These are phyloP conservation scores for Scheffersomyces titani DNA, from an alignment of 1,139 yeast genomes.

Conservation along the genomic window DNA sequence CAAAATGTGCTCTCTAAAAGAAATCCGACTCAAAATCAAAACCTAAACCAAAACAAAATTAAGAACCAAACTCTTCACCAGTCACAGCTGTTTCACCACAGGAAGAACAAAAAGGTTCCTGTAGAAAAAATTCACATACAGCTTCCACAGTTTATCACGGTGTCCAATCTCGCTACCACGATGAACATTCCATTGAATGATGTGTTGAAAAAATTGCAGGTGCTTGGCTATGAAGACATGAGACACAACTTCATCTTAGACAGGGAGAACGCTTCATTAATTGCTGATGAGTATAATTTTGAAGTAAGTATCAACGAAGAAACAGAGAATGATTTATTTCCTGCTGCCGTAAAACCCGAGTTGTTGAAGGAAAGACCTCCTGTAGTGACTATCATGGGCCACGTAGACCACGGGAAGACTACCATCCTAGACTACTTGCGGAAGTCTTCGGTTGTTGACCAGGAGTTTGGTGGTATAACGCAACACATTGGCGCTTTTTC, in stretches of 20 bases:
- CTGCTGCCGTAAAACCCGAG: slow-evolving; percentile 41
- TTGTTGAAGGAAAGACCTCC: slow-evolving; percentile 76
- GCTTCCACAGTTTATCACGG: slow-evolving; percentile 73
- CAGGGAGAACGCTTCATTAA: slow-evolving; percentile 78
- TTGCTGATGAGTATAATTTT: slow-evolving; percentile 88
- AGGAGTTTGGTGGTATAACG: slow-evolving; percentile 95
- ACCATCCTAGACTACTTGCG: slow-evolving; percentile 86
- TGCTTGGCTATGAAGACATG: slow-evolving; percentile 75
- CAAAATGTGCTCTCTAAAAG: not conserved
- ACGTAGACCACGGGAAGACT: slow-evolving; percentile 98
- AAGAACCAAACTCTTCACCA: not conserved
- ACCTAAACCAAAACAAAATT: not conserved
- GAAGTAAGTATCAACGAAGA: slow-evolving; percentile 63
- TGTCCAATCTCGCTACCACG: slow-evolving; percentile 73
- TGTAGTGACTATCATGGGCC: slow-evolving; percentile 97
- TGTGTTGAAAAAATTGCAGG: slow-evolving; percentile 58
- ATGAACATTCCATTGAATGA: slow-evolving; percentile 64
- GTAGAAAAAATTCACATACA: slow-evolving; percentile 38
- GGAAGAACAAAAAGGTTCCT: slow-evolving; percentile 14
- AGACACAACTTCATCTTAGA: slow-evolving; percentile 81
- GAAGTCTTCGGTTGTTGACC: slow-evolving; percentile 77
- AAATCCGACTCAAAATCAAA: not conserved
- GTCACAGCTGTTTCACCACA: slow-evolving; percentile 1
- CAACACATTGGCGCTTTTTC: slow-evolving; percentile 98
- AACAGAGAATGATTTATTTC: slow-evolving; percentile 64